phyloP scores from a whole-genome alignment of 495 filamentous ascomycete genomes.

The Talaromyces liani region DNA sequence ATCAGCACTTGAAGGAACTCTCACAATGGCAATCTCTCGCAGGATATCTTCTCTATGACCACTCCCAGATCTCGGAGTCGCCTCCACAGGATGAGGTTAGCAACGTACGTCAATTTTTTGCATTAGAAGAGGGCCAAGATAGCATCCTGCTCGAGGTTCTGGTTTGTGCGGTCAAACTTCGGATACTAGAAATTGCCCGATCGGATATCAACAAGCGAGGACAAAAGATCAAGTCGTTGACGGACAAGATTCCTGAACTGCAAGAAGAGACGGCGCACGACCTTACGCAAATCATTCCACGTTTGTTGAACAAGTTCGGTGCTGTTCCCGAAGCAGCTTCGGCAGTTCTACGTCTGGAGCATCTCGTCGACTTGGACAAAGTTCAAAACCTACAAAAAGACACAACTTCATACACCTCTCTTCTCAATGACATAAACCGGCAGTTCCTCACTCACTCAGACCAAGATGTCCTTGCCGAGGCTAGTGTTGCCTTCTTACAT shows the following conservation, averaged over 20 bases:
- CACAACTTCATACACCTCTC: conserved; percentile 66
- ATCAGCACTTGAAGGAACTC: conserved; percentile 70
- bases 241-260: conserved; percentile 52
- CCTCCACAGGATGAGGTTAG: conserved; percentile 45
- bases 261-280: conserved; percentile 68
- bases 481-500: conserved; percentile 72
- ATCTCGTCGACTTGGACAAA: conserved; percentile 76
- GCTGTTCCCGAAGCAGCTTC: conserved; percentile 79
- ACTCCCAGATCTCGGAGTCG: conserved; percentile 52
- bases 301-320: conserved; percentile 78
- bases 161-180: conserved; percentile 65
- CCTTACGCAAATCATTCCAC: conserved; percentile 72
- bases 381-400: conserved; percentile 87
- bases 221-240: conserved; percentile 53
- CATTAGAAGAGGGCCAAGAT: conserved; percentile 71
- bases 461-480: conserved; percentile 76
- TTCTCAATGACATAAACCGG: conserved; percentile 87
- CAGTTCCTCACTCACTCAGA: conserved; percentile 90
- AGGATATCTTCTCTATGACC: conserved; percentile 87
- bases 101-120: conserved; percentile 57
- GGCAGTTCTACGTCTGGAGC: conserved; percentile 78
- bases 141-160: conserved; percentile 80
- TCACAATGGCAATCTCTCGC: conserved; percentile 82
- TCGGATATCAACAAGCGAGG: conserved; percentile 49
- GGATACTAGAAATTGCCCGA: conserved; percentile 52